phyloP scores from a whole-genome alignment of 2,329 filamentous ascomycete genomes.

The Microascus cirrosus region DNA sequence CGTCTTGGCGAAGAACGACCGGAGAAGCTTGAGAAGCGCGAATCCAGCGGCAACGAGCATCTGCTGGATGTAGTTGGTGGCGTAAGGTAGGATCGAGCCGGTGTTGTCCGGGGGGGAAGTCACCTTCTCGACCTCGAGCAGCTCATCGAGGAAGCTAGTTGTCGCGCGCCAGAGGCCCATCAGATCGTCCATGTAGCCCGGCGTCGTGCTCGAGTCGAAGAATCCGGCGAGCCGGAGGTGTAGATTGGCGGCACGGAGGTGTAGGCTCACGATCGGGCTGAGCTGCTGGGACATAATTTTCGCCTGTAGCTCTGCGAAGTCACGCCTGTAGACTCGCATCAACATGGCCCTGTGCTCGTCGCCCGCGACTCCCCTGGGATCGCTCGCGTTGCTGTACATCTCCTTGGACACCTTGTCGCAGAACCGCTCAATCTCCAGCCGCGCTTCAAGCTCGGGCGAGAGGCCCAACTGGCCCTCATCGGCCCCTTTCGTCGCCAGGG shows the following conservation, averaged over 20 bases:
- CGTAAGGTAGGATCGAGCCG: slow-evolving; percentile 50
- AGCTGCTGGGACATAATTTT: slow-evolving; percentile 47
- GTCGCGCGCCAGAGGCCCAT: slow-evolving; percentile 66
- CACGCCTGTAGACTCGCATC: slow-evolving; percentile 54
- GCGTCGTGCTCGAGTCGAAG: slow-evolving; percentile 64
- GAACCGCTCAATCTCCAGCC: slow-evolving; percentile 62
- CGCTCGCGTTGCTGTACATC: slow-evolving; percentile 68
- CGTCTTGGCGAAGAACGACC: slow-evolving; percentile 63
- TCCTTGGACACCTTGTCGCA: slow-evolving; percentile 69
- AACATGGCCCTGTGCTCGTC: slow-evolving; percentile 57
- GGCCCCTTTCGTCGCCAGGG: slow-evolving; percentile 48
- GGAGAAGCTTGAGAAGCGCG: slow-evolving; percentile 66
- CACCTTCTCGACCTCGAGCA: slow-evolving; percentile 41
- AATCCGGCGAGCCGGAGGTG: slow-evolving; percentile 71
- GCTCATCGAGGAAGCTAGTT: slow-evolving; percentile 55
- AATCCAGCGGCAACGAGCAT: slow-evolving; percentile 78
- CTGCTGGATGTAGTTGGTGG: slow-evolving; percentile 69
- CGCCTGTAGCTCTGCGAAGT: slow-evolving; percentile 52
- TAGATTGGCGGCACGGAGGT: slow-evolving; percentile 61
- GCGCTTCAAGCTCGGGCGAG: slow-evolving; percentile 51
- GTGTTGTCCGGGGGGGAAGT: slow-evolving; percentile 29
- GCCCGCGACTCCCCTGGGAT: slow-evolving; percentile 57
- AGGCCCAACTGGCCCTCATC: slow-evolving; percentile 47
- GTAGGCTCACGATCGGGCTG: slow-evolving; percentile 49
- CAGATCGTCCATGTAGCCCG: slow-evolving; percentile 62